A percentile compares a stretch with the other conserved stretches of the same genome.
Conservation (phyloP, 495 filamentous ascomycete species). For the Hypoxylon subgilvum region DNA sequence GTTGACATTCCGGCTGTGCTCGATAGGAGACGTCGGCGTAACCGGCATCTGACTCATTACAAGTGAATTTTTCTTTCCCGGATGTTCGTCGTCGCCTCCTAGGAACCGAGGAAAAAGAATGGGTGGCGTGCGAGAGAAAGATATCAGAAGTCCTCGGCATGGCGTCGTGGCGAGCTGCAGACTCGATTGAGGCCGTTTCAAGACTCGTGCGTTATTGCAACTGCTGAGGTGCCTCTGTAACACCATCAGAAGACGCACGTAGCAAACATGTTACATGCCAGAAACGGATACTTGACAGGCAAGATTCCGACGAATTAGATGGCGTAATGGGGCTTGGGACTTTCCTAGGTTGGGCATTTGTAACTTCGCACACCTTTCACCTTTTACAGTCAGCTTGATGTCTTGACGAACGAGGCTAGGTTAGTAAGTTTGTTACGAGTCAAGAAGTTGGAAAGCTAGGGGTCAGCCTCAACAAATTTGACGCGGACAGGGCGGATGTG, state of each 20-base stretch:
- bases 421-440: no score
- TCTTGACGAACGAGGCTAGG: no score
- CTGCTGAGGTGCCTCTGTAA: conserved; percentile 1
- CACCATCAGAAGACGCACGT: background rate
- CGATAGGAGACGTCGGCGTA: no score
- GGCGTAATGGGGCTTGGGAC: conserved; percentile 12
- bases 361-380: background rate
- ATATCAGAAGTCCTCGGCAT: conserved; percentile 1
- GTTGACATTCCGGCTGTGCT: background rate
- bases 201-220: conserved; percentile 19
- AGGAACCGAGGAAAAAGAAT: no score
- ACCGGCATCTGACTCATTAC: conserved; percentile 18
- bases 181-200: conserved; percentile 25
- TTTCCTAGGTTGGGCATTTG: conserved; percentile 34
- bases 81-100: no score
- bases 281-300: conserved; percentile 26
- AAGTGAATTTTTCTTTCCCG: background rate
- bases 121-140: conserved; percentile 23
- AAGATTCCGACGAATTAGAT: conserved; percentile 27
- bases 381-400: background rate
- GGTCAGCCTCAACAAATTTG: no score
- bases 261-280: conserved; percentile 39
- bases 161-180: conserved; percentile 31
- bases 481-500: no score
- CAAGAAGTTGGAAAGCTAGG: no score